Conservation (phyloP, 495 filamentous ascomycete species). For the Penicillium psychrofluorescens region DNA sequence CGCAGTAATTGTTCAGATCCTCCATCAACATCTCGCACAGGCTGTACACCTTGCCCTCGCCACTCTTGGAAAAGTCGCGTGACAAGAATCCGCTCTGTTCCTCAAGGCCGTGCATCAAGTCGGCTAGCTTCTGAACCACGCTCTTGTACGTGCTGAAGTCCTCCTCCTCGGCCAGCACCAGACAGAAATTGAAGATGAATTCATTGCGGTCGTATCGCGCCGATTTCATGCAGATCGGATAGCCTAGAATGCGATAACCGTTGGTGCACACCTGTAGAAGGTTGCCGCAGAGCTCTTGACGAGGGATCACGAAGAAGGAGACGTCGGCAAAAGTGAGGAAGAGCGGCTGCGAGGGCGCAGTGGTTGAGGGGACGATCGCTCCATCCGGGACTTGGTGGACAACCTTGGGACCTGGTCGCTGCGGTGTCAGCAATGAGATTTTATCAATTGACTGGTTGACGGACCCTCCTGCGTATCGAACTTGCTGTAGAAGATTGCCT, state of each 20-base stretch:
- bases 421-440: slow-evolving; percentile 5
- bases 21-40: slow-evolving; percentile 88
- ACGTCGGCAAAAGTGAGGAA: slow-evolving; percentile 79
- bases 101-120: slow-evolving; percentile 80
- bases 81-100: slow-evolving; percentile 72
- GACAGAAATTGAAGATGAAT: slow-evolving; percentile 95
- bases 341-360: slow-evolving; percentile 46
- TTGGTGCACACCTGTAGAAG: slow-evolving; percentile 67
- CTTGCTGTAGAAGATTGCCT: slow-evolving; percentile 89
- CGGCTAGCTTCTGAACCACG: slow-evolving; percentile 77
- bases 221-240: slow-evolving; percentile 79
- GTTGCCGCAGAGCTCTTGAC: slow-evolving; percentile 83
- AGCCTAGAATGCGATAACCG: slow-evolving; percentile 75
- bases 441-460: slow-evolving; percentile 1
- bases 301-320: slow-evolving; percentile 85
- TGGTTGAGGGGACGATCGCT: slow-evolving; percentile 59
- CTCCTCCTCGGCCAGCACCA: slow-evolving; percentile 69
- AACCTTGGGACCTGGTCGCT: slow-evolving; percentile 58
- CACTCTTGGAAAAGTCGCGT: slow-evolving; percentile 35
- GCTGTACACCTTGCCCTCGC: slow-evolving; percentile 62
- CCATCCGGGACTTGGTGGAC: slow-evolving; percentile 53
- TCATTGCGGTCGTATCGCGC: slow-evolving; percentile 79
- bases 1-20: slow-evolving; percentile 93
- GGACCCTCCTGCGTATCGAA: slow-evolving; percentile 87
- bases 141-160: slow-evolving; percentile 66